phyloP scores from a whole-genome alignment of 441 rosid species.

The Eutrema salsugineum region DNA sequence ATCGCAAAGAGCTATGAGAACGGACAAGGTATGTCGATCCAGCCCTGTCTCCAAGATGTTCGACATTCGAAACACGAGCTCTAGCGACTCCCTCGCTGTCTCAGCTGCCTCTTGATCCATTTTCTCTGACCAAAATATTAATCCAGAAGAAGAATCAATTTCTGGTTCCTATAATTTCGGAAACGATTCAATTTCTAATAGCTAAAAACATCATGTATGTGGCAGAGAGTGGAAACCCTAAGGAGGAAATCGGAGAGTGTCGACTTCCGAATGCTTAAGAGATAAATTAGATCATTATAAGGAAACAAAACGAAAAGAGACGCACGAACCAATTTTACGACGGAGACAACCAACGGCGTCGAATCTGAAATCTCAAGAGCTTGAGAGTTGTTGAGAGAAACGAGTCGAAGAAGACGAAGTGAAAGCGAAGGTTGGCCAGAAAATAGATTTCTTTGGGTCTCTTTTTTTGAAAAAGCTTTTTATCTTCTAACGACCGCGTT shows the following conservation, averaged over 20 bases:
- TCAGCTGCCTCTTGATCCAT: constrained; percentile 64
- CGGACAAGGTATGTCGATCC: constrained; percentile 65
- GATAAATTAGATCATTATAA: neutral
- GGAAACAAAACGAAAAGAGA: neutral
- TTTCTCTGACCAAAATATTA: neutral
- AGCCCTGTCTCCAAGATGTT: constrained; percentile 67
- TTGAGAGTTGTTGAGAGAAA: neutral
- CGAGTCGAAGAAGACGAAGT: neutral
- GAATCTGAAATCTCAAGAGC: neutral
- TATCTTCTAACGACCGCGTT: neutral
- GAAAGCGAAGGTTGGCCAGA: neutral
- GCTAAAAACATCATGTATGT: neutral
- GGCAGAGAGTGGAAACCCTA: neutral
- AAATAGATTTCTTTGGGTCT: neutral
- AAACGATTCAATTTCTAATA: neutral
- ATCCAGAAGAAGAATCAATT: neutral
- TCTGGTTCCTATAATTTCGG: neutral
- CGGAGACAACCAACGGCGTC: neutral
- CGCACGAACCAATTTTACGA: neutral
- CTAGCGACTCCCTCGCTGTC: constrained; percentile 63
- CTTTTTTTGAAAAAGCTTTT: neutral
- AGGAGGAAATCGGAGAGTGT: neutral
- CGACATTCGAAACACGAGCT: constrained; percentile 67
- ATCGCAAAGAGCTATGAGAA: constrained; percentile 66
- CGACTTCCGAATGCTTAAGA: neutral